phyloP scores from a whole-genome alignment of 768 basidiomycete species.

The Boletus barrowsii region DNA sequence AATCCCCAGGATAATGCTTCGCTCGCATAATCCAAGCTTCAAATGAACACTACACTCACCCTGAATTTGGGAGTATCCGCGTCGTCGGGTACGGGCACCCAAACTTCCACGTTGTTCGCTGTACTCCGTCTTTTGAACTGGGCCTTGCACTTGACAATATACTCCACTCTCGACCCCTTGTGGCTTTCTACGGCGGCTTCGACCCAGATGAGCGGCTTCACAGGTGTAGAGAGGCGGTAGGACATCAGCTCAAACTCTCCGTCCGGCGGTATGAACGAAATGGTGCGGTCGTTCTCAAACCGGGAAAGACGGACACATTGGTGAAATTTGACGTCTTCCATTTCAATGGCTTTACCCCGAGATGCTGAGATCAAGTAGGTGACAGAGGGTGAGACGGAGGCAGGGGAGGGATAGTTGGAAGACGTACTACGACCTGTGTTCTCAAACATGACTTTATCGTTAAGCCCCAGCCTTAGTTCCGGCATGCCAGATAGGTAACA shows the following conservation, averaged over 20 bases:
- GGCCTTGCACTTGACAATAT: conserved; percentile 93
- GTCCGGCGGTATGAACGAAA: conserved; percentile 98
- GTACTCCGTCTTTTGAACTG: conserved; percentile 97
- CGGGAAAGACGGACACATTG: conserved; percentile 97
- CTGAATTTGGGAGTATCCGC: conserved; percentile 97
- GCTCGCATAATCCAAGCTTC: no score
- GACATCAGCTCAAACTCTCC: conserved; percentile 99
- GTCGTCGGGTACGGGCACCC: conserved; percentile 98
- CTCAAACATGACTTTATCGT: conserved; percentile 99
- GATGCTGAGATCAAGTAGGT: conserved; percentile 7
- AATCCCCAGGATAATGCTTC: not conserved
- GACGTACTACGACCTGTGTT: conserved; percentile 87
- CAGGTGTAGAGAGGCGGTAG: conserved; percentile 92
- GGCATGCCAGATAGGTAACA: conserved; percentile 99
- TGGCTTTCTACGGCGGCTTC: conserved; percentile 96
- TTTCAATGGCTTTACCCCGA: conserved; percentile 98
- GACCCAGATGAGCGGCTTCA: conserved; percentile 93
- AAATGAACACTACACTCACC: conserved; percentile 39
- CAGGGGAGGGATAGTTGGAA: not conserved
- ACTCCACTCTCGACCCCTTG: conserved; percentile 89
- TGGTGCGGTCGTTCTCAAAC: conserved; percentile 98
- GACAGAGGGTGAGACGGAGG: not conserved
- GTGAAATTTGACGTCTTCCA: conserved; percentile 99
- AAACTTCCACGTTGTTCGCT: conserved; percentile 98
- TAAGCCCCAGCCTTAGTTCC: conserved; percentile 89